Percentiles rank a stretch among this genome's conserved stretches.
Conservation (phyloP, 139 green algal species). For the Chlamydomonas schloesseri region DNA sequence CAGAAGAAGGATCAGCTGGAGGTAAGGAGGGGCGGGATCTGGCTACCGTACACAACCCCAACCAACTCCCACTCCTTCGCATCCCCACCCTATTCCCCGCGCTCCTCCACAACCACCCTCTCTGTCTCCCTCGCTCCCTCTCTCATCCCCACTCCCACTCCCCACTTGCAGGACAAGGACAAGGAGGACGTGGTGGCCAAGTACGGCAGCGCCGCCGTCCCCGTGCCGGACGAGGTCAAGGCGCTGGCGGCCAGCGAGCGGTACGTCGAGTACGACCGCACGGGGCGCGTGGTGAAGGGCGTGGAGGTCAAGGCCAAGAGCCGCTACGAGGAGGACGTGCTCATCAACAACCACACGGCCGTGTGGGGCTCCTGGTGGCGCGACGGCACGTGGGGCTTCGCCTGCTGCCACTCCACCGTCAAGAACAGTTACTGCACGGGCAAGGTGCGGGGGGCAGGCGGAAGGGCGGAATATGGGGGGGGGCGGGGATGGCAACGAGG, state of each 20-base stretch:
- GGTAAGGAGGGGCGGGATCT: background rate
- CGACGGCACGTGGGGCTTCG: constrained; percentile 94
- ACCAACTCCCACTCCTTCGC: too few species aligned
- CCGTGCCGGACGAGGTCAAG: constrained; percentile 69
- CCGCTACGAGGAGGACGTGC: constrained; percentile 97
- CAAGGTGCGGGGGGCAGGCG: constrained; percentile 45
- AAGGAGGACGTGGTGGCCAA: constrained; percentile 83
- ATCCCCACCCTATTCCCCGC: too few species aligned
- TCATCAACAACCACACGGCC: constrained; percentile 94
- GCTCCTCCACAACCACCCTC: too few species aligned
- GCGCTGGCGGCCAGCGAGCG: constrained; percentile 85
- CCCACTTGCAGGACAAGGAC: constrained; percentile 36
- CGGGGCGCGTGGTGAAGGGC: constrained; percentile 78
- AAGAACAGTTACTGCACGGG: constrained; percentile 97
- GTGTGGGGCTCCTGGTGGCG: constrained; percentile 97
- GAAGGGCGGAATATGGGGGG: background rate
- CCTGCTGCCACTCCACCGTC: constrained; percentile 89
- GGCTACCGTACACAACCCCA: too few species aligned
- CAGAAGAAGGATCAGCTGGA: constrained; percentile 91
- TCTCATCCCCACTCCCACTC: background rate
- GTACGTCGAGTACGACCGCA: constrained; percentile 97
- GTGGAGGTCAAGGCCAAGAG: constrained; percentile 64
- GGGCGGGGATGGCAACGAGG: background rate
- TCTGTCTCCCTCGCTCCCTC: background rate
- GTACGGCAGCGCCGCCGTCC: constrained; percentile 88